These are phyloP conservation scores for Salix caprea DNA, from an alignment of 345 rosid species.

Conservation along the genomic window DNA sequence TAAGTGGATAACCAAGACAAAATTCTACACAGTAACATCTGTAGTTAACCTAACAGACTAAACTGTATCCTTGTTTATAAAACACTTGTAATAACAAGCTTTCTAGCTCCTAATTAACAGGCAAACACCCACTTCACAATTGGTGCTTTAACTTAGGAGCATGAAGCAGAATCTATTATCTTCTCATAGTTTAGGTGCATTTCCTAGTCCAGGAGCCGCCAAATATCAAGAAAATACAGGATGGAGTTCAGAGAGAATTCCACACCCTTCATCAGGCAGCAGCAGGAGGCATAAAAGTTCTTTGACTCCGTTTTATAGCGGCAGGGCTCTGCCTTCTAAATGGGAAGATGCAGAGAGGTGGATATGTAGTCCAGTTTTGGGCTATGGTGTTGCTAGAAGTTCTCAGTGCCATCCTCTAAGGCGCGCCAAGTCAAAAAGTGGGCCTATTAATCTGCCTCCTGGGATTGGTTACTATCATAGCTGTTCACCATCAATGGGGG, in stretches of 20 bases:
- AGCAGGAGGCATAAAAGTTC: constrained; percentile 47
- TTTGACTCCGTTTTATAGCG: constrained; percentile 72
- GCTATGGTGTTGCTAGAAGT: constrained; percentile 35
- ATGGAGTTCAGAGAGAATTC: constrained; percentile 84
- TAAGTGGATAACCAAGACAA: neutral
- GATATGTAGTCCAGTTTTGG: constrained; percentile 78
- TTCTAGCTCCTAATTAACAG: neutral
- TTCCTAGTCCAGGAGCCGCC: constrained; percentile 17
- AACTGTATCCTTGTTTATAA: neutral
- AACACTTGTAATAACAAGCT: neutral
- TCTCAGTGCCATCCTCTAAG: constrained; percentile 39
- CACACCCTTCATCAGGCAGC: constrained; percentile 46
- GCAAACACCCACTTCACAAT: constrained; percentile 13
- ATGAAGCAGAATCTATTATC: constrained; percentile 24
- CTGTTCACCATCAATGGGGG: constrained; percentile 41
- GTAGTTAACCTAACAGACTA: neutral
- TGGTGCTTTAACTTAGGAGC: neutral
- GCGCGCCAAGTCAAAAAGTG: constrained; percentile 80
- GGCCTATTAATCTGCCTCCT: constrained; percentile 60
- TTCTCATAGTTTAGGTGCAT: constrained; percentile 16
- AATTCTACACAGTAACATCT: neutral
- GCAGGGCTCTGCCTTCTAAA: constrained; percentile 79
- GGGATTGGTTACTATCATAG: constrained; percentile 47
- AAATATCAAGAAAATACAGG: constrained; percentile 49
- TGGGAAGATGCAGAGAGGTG: constrained; percentile 99